A percentile compares a stretch with the other conserved stretches of the same genome.
Conservation (phyloP, 192 early-diverging fungal genomes). For the Endogone sp. region DNA sequence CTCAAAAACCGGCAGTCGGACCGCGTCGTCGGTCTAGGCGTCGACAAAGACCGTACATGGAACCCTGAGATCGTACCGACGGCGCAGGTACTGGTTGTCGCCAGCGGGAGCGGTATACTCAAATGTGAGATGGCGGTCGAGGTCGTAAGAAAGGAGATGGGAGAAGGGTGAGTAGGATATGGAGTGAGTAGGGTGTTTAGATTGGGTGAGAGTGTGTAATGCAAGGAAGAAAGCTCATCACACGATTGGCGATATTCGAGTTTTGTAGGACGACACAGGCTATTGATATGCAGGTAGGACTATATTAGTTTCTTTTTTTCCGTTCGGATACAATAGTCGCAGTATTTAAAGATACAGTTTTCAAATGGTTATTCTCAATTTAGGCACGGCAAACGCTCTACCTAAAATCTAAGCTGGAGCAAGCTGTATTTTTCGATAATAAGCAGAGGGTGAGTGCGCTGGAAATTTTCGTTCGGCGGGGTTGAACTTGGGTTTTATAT, state of each 20-base stretch:
- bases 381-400: not conserved
- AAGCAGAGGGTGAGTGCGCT: slow-evolving; percentile 15
- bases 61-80: not conserved
- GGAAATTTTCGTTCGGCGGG: no score
- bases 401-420: slow-evolving; percentile 30
- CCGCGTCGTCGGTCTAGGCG: slow-evolving; percentile 14
- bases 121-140: not conserved
- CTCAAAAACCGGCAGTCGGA: slow-evolving; percentile 4
- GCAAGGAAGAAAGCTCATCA: no score
- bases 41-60: not conserved
- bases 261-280: not conserved
- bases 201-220: slow-evolving; percentile 1
- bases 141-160: not conserved
- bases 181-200: not conserved
- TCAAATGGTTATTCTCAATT: not conserved
- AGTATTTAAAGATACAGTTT: not conserved
- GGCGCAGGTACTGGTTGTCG: not conserved
- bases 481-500: no score
- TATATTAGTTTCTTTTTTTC: no score
- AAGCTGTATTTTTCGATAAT: slow-evolving; percentile 26
- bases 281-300: slow-evolving; percentile 4
- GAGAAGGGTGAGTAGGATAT: not conserved
- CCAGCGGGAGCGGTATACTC: not conserved
- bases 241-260: no score
- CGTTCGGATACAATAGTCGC: no score